Evolutionary conservation across 257 asterid species (phyloP).

Genomic region (Penstemon eatonii): DNA sequence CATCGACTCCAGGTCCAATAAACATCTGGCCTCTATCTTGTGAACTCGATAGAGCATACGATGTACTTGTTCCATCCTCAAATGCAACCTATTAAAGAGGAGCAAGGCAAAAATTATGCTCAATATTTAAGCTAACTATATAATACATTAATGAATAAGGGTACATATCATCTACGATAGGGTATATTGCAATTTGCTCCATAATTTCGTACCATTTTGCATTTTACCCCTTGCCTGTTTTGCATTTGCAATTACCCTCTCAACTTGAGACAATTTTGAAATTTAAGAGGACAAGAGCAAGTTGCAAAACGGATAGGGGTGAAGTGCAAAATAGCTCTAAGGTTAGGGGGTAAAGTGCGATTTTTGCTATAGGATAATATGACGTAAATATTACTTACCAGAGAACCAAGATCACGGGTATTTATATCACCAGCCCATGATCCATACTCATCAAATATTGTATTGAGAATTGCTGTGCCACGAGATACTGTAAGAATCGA

Average conservation of each 20-base stretch:
- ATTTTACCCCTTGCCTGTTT: no score
- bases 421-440: conserved; percentile 95
- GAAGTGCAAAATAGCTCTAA: no score
- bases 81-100: conserved; percentile 60
- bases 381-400: conserved; percentile 47
- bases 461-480: conserved; percentile 93
- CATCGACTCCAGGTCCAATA: conserved; percentile 76
- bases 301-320: no score
- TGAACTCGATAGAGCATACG: conserved; percentile 87
- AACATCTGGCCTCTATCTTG: conserved; percentile 97
- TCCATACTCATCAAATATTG: conserved; percentile 87
- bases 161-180: no score
- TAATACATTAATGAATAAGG: no score
- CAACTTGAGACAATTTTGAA: no score
- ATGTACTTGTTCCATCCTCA: conserved; percentile 85
- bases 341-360: no score
- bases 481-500: conserved; percentile 90
- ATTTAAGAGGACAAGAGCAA: no score
- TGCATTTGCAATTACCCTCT: no score
- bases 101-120: not conserved
- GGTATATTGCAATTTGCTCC: no score
- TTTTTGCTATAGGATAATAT: no score
- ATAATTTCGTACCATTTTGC: no score
- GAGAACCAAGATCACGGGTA: conserved; percentile 93
- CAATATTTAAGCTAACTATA: not conserved